A percentile compares a stretch with the other conserved stretches of the same genome.
Evolutionary conservation across 345 rosid species (phyloP).

Genomic region (Erodium maritimum): DNA sequence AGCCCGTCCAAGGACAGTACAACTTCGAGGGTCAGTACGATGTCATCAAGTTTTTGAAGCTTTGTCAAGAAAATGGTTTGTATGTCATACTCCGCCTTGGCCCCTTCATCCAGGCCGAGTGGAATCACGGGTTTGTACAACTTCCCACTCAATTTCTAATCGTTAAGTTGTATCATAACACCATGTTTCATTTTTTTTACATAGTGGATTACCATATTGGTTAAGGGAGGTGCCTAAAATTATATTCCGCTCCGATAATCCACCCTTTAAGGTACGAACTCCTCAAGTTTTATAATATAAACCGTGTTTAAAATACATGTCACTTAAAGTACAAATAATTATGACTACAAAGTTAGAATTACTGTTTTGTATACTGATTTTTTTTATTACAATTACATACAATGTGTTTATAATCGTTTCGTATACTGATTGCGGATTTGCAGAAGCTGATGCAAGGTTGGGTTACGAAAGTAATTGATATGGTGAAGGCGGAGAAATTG

Average conservation of each 20-base stretch:
- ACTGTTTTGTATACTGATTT: no score
- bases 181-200: neutral
- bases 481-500: conserved; percentile 26
- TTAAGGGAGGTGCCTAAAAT: conserved; percentile 31
- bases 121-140: conserved; percentile 40
- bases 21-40: conserved; percentile 32
- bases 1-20: conserved; percentile 33
- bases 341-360: no score
- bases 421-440: neutral
- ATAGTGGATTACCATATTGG: conserved; percentile 47
- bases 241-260: conserved; percentile 34
- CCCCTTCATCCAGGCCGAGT: conserved; percentile 48
- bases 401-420: no score
- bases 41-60: conserved; percentile 31
- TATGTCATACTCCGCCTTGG: conserved; percentile 40
- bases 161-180: no score
- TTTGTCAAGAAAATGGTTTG: conserved; percentile 24
- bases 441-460: conserved; percentile 33
- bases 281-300: no score
- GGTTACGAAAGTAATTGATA: conserved; percentile 19
- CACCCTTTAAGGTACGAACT: conserved; percentile 32
- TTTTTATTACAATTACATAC: no score
- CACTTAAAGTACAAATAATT: no score
- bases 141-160: no score
- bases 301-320: neutral